Conservation (phyloP, 371 early-diverging fungal species). For the Rhizopus sp. region DNA sequence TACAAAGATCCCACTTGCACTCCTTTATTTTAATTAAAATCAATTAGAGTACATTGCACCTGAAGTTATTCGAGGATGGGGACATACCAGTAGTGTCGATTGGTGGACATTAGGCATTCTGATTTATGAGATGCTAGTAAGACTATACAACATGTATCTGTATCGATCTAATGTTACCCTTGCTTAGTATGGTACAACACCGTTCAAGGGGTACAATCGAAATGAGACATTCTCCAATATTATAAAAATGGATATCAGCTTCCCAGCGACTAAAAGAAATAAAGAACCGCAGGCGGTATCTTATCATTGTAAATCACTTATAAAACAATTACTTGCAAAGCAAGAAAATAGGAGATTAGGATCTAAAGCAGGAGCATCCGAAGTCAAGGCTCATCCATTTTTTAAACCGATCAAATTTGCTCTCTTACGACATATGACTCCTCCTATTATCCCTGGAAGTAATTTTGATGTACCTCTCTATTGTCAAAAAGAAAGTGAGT, state of each 20-base stretch:
- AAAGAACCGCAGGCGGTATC: conserved; percentile 17
- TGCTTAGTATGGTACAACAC: conserved; percentile 77
- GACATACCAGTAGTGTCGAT: conserved; percentile 89
- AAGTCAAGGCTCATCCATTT: conserved; percentile 93
- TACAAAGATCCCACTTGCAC: background rate
- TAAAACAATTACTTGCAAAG: conserved; percentile 82
- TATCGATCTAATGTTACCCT: background rate
- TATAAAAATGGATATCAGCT: background rate
- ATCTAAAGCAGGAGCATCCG: conserved; percentile 86
- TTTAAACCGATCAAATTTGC: conserved; percentile 95
- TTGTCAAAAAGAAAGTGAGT: conserved; percentile 8
- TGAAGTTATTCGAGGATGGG: conserved; percentile 83
- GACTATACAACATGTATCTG: background rate
- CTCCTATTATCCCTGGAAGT: conserved; percentile 86
- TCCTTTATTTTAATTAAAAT: conserved; percentile 30
- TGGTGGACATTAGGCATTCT: conserved; percentile 99
- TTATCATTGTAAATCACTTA: conserved; percentile 70
- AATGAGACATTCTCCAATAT: conserved; percentile 73
- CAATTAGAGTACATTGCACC: conserved; percentile 88
- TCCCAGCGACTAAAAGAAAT: background rate
- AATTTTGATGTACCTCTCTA: background rate
- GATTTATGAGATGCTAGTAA: conserved; percentile 91
- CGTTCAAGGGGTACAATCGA: conserved; percentile 90
- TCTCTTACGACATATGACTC: conserved; percentile 78
- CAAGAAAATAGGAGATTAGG: conserved; percentile 87